Conservation (phyloP, 2,329 filamentous ascomycete genomes). For the Cryphonectria nitschkei region DNA sequence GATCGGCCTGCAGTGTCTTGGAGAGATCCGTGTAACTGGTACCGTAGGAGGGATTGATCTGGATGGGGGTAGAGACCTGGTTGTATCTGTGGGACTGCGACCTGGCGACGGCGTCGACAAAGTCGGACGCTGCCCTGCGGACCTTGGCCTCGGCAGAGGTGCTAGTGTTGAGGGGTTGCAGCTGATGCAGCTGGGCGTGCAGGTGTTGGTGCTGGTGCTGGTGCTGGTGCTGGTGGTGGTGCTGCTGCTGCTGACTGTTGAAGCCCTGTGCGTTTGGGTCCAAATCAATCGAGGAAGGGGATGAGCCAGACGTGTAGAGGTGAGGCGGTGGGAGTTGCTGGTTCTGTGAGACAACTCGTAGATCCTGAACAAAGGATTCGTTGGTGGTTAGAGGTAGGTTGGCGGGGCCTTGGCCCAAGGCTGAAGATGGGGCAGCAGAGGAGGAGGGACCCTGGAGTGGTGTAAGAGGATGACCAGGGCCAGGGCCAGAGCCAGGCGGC, state of each 20-base stretch:
- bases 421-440: conserved; percentile 29
- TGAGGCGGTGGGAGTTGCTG: conserved; percentile 30
- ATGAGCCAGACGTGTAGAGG: conserved; percentile 29
- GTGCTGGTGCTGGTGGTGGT: conserved; percentile 3
- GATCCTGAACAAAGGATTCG: conserved; percentile 33
- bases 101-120: conserved; percentile 52
- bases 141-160: conserved; percentile 41
- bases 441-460: conserved; percentile 31
- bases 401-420: conserved; percentile 38
- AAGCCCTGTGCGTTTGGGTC: background rate
- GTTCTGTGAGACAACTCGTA: conserved; percentile 20
- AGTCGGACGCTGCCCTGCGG: conserved; percentile 45
- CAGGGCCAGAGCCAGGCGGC: conserved; percentile 45
- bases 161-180: conserved; percentile 33
- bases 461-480: conserved; percentile 48
- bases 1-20: conserved; percentile 17
- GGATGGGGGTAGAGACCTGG: conserved; percentile 31
- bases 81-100: conserved; percentile 57
- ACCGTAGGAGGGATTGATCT: conserved; percentile 30
- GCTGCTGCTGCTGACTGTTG: conserved; percentile 3
- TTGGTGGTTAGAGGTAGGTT: conserved; percentile 35
- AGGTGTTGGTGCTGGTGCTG: background rate
- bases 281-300: conserved; percentile 9
- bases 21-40: conserved; percentile 27
- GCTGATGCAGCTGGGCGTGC: conserved; percentile 25